These are phyloP conservation scores for Galerina sulciceps DNA, from an alignment of 768 basidiomycete species.

Conservation along the genomic window DNA sequence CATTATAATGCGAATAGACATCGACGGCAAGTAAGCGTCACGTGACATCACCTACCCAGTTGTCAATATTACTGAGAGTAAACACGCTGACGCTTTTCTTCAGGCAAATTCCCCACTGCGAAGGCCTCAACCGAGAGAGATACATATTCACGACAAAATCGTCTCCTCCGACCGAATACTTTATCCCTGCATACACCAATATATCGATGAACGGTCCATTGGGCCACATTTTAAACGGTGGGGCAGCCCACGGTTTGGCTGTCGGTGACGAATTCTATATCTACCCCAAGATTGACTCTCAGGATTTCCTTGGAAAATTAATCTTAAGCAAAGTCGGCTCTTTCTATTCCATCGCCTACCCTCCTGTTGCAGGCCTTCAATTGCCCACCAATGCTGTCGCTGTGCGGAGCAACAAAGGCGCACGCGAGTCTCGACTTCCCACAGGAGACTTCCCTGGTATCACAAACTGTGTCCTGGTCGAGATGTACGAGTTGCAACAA, in stretches of 20 bases:
- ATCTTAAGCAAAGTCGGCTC: no score
- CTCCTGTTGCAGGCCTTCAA: no score
- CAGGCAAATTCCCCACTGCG: neutral
- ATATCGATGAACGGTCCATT: no score
- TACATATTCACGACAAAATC: neutral
- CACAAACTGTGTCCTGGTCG: no score
- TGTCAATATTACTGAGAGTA: neutral
- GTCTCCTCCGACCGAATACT: neutral
- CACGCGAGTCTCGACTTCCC: no score
- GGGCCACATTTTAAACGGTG: neutral
- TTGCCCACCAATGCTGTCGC: no score
- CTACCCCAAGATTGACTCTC: no score
- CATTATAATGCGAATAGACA: neutral
- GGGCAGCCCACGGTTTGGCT: neutral
- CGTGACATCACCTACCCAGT: no score
- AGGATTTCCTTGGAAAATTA: no score
- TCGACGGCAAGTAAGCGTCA: neutral
- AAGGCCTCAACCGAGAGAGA: neutral
- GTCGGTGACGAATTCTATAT: neutral
- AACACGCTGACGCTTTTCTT: neutral
- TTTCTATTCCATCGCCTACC: neutral
- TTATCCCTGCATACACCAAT: neutral
- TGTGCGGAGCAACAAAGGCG: no score
- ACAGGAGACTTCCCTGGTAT: no score
- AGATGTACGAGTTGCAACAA: no score